A percentile compares a stretch with the other conserved stretches of the same genome.
Conservation (phyloP, 225 moss, liverwort and hornwort species). For the Anthoceros angustus region DNA sequence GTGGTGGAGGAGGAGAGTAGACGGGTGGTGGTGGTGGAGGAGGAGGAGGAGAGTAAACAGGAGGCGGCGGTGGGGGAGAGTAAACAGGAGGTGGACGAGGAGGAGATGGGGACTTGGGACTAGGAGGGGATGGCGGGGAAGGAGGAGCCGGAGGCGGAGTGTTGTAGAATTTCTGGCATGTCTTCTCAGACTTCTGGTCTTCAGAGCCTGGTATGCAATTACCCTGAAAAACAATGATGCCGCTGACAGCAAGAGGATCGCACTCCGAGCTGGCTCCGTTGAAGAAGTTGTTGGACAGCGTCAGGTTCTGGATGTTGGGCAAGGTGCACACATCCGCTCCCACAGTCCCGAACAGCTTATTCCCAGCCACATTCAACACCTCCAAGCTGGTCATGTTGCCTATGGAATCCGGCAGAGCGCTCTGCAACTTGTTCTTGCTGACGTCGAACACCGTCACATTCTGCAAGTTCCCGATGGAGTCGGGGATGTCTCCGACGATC, state of each 20-base stretch:
- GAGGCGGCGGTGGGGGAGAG: constrained; percentile 8
- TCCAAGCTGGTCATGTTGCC: constrained; percentile 24
- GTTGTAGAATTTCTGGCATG: constrained; percentile 41
- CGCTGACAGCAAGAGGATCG: constrained; percentile 11
- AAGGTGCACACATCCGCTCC: constrained; percentile 32
- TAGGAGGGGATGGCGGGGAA: constrained; percentile 9
- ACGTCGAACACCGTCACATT: constrained; percentile 41
- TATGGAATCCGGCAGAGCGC: constrained; percentile 36
- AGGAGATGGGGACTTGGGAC: neutral
- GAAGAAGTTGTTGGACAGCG: constrained; percentile 53
- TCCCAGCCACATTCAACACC: constrained; percentile 29
- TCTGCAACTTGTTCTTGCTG: constrained; percentile 37
- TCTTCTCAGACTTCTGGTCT: constrained; percentile 28
- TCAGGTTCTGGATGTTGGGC: constrained; percentile 23
- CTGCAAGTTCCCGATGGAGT: constrained; percentile 28
- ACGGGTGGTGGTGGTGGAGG: neutral
- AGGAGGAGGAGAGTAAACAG: neutral
- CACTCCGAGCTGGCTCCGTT: constrained; percentile 17
- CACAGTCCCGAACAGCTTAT: constrained; percentile 39
- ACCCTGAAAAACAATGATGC: constrained; percentile 21
- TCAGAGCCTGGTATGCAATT: constrained; percentile 42
- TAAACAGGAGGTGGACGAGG: constrained; percentile 5
- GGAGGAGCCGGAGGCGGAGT: constrained; percentile 9
- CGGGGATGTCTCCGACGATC: constrained; percentile 33
- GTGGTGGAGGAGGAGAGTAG: neutral